Percentiles rank a stretch among this genome's conserved stretches.
Conservation (phyloP, 2,329 filamentous ascomycete genomes). For the Metarhizium robertsii region DNA sequence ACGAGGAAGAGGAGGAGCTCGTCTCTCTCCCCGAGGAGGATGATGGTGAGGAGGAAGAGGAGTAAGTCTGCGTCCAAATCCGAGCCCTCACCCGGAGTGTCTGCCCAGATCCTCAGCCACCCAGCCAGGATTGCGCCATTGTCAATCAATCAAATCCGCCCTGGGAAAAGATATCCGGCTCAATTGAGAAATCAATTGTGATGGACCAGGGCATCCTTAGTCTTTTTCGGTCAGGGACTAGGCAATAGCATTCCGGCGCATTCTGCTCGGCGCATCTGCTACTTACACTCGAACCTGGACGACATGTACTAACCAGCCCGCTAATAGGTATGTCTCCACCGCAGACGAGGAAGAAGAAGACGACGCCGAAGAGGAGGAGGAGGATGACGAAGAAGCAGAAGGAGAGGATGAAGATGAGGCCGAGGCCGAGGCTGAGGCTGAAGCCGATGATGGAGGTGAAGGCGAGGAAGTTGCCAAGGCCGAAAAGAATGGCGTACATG, state of each 20-base stretch:
- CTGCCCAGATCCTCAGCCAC: neutral
- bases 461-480: conserved; percentile 14
- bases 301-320: neutral
- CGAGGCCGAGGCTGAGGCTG: conserved; percentile 16
- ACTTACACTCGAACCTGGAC: conserved; percentile 5
- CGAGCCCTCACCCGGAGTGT: neutral
- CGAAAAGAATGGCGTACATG: conserved; percentile 23
- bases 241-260: neutral
- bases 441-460: conserved; percentile 13
- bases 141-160: neutral
- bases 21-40: conserved; percentile 43
- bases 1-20: conserved; percentile 50
- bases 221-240: neutral
- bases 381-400: conserved; percentile 27
- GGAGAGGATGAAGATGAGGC: conserved; percentile 22
- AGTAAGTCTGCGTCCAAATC: conserved; percentile 29
- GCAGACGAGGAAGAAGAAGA: conserved; percentile 31
- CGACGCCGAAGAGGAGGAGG: conserved; percentile 30
- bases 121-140: neutral
- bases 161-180: neutral
- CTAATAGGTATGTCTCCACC: conserved; percentile 23
- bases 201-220: neutral
- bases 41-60: conserved; percentile 43
- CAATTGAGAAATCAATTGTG: neutral
- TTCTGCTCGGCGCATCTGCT: neutral